Evolutionary conservation across 306 rosid species (phyloP).

Genomic region (Medicago arabica): DNA sequence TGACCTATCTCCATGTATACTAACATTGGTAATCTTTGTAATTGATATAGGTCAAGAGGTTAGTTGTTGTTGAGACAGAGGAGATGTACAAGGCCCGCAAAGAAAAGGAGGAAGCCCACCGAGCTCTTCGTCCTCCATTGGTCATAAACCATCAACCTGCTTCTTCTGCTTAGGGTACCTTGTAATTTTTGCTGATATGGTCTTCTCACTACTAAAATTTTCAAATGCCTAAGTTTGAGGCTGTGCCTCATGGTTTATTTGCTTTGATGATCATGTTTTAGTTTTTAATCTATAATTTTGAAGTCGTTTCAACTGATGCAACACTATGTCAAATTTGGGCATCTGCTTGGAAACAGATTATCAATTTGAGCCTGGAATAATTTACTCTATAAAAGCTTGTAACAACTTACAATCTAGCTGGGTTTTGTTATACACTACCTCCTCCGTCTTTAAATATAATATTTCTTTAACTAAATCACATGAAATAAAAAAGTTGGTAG

Average conservation of each 20-base stretch:
- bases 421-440: not conserved
- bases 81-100: slow-evolving; percentile 90
- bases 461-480: not conserved
- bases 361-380: slow-evolving; percentile 20
- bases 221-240: slow-evolving; percentile 3
- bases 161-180: slow-evolving; percentile 51
- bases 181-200: slow-evolving; percentile 38
- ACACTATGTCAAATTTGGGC: slow-evolving; percentile 8
- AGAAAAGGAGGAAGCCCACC: slow-evolving; percentile 66
- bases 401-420: slow-evolving; percentile 11
- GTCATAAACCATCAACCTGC: slow-evolving; percentile 70
- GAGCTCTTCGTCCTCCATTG: slow-evolving; percentile 68
- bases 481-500: not conserved
- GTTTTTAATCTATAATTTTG: slow-evolving; percentile 35
- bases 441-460: not conserved
- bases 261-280: slow-evolving; percentile 37
- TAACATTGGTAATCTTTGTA: slow-evolving; percentile 34
- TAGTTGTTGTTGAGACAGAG: slow-evolving; percentile 83
- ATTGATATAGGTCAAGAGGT: slow-evolving; percentile 77
- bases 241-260: slow-evolving; percentile 39
- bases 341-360: slow-evolving; percentile 23
- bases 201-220: slow-evolving; percentile 36
- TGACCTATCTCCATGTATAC: not conserved
- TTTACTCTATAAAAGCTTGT: slow-evolving; percentile 28
- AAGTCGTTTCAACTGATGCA: slow-evolving; percentile 35